Evolutionary conservation across 129 eudicot genomes (phyloP).

Genomic region (Dittrichia graveolens): DNA sequence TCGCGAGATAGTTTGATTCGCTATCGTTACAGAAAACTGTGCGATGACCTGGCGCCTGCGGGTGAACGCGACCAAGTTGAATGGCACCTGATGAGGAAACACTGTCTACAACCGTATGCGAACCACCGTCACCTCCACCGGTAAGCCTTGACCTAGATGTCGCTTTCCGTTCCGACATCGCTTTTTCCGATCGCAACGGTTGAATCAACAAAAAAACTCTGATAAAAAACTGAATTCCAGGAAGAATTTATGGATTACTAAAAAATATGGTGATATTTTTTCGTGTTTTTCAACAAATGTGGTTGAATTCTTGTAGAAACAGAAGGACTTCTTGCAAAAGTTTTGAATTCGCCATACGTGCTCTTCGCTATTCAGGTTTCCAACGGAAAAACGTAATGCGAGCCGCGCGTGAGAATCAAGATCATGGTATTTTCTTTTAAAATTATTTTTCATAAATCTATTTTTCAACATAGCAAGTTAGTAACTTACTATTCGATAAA

Average conservation of each 20-base stretch:
- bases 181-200: conserved; percentile 41
- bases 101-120: conserved; percentile 31
- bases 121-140: conserved; percentile 37
- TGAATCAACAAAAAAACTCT: conserved; percentile 28
- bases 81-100: conserved; percentile 51
- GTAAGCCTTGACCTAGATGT: conserved; percentile 43
- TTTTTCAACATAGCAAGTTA: too few species aligned
- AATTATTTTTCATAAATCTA: too few species aligned
- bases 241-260: not conserved
- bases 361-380: conserved; percentile 23
- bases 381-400: conserved; percentile 20
- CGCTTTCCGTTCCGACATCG: conserved; percentile 50
- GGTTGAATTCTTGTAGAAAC: conserved; percentile 34
- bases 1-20: conserved; percentile 69
- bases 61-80: conserved; percentile 75
- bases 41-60: conserved; percentile 95
- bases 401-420: conserved; percentile 27
- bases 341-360: conserved; percentile 10
- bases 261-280: not conserved
- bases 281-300: conserved; percentile 2
- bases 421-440: not conserved
- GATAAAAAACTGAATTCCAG: conserved; percentile 7
- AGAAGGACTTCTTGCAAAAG: not conserved
- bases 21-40: conserved; percentile 93
- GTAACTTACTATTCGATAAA: too few species aligned